A percentile compares a stretch with the other conserved stretches of the same genome.
Conservation (phyloP, 129 eudicot species). For the Arctium minus region DNA sequence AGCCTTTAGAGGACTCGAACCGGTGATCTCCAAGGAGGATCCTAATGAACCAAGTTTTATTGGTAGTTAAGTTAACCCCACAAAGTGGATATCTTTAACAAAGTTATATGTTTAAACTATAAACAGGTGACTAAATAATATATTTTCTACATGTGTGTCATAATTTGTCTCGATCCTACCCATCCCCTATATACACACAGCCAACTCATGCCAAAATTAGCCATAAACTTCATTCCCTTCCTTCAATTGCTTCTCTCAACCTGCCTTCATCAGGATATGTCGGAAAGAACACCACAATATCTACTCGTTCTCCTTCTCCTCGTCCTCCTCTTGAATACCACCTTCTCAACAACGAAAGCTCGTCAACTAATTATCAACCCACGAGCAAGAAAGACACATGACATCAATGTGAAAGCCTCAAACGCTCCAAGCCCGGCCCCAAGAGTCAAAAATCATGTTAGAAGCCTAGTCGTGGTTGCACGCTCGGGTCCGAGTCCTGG, state of each 20-base stretch:
- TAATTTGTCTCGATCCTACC: background rate
- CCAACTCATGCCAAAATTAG: conserved; percentile 1
- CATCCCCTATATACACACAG: conserved; percentile 13
- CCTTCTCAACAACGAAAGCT: conserved; percentile 7
- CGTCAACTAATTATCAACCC: background rate
- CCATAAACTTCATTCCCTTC: background rate
- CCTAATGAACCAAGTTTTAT: too few relatives aligned
- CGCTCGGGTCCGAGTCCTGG: conserved; percentile 42
- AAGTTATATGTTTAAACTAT: background rate
- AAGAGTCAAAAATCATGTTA: background rate
- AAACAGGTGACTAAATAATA: background rate
- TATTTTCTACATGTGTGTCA: background rate
- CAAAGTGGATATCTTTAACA: too few relatives aligned
- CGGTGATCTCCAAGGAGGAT: too few relatives aligned
- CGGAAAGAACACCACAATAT: conserved; percentile 2
- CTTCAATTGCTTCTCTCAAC: background rate
- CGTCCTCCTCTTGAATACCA: background rate
- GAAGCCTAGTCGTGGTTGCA: background rate
- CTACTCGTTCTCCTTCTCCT: background rate
- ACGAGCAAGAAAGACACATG: background rate
- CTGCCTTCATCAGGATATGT: conserved; percentile 3
- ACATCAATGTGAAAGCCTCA: background rate
- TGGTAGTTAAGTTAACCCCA: too few relatives aligned
- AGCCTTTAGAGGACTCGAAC: too few relatives aligned
- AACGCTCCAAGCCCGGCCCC: background rate